Base-by-base conservation (phyloP, 352 stramenopile genomes). In the Pythium folliculosum region DNA sequence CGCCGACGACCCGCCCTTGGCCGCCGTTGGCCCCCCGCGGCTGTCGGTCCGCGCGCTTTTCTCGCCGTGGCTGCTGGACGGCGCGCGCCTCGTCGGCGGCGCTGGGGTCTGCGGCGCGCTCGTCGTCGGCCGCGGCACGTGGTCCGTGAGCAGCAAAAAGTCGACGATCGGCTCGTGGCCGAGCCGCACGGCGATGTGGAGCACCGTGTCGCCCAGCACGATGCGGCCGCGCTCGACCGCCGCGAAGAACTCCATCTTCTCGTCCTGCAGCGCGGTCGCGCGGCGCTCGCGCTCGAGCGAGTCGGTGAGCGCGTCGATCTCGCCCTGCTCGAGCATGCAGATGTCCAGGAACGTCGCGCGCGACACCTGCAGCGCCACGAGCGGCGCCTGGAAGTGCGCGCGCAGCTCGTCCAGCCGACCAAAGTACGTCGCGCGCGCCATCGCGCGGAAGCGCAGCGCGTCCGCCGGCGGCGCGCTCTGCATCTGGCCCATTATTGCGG, bases 231-330 rank as follows among this genome's bases (percentile, higher is more conserved):
- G 47, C 69, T 91, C 82, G 1, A 92, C 65, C 0, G 84, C 86
- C 2, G 73, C 67, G 43, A 90, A 91, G 63, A 94, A 88, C 60
- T 90, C 78, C 78, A 90, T 90, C 30, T 91, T 90, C 69, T 94
- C 84, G 65, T 90, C 77, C 54, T 87, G 70, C 27, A 92, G 71
- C 27, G 73, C 72, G 21, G 81, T 76, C 13, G 70, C 60, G 38
- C 63, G 69, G 25, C 75, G 60, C 45, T 92, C 84, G 47, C 78
- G 78, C 58, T 90, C 75, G 7, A 81, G 58, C 8, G 84, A 90
- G 60, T 94, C 86, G 3, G 77, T 82, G 25, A 91, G 62, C 21
- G 73, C 67, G 54, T 90, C 77, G 37, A 94, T 65, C 14, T 75
- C 56, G 21, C 70, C 77, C 53, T 91, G 69, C 48, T 89, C 84